phyloP scores from a whole-genome alignment of 1,284 basidiomycete genomes.

The Trametes pubescens region DNA sequence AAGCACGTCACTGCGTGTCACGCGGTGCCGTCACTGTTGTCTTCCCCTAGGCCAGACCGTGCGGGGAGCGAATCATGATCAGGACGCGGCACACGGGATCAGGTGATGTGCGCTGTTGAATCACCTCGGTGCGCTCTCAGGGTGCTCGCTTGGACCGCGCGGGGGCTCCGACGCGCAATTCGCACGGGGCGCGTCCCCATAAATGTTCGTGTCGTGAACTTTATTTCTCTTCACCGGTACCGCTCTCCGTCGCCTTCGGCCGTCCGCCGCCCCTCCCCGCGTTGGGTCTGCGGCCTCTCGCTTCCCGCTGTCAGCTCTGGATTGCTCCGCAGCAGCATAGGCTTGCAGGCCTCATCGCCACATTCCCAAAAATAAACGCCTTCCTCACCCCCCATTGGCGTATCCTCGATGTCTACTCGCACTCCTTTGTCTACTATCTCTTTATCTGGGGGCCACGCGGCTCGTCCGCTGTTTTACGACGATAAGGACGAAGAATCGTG shows the following conservation, averaged over 20 bases:
- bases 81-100: not conserved
- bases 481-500: not conserved
- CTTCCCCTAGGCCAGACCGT: not conserved
- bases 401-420: not conserved
- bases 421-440: not conserved
- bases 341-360: too few species aligned
- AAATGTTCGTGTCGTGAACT: not conserved
- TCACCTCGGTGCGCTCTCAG: not conserved
- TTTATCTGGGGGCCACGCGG: not conserved
- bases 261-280: not conserved
- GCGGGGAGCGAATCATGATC: not conserved
- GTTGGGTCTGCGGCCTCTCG: not conserved
- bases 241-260: not conserved
- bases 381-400: not conserved
- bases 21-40: not conserved
- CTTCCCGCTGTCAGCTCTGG: not conserved
- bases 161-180: not conserved
- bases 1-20: constrained; percentile 1
- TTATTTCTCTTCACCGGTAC: not conserved
- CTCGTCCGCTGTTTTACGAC: not conserved
- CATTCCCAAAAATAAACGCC: not conserved
- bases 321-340: too few species aligned
- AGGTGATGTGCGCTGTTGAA: constrained; percentile 4
- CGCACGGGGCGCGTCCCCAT: not conserved
- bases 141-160: not conserved